A percentile compares a stretch with the other conserved stretches of the same genome.
Evolutionary conservation across 2,329 filamentous ascomycete species (phyloP).

Genomic region (Talaromyces rugulosus): DNA sequence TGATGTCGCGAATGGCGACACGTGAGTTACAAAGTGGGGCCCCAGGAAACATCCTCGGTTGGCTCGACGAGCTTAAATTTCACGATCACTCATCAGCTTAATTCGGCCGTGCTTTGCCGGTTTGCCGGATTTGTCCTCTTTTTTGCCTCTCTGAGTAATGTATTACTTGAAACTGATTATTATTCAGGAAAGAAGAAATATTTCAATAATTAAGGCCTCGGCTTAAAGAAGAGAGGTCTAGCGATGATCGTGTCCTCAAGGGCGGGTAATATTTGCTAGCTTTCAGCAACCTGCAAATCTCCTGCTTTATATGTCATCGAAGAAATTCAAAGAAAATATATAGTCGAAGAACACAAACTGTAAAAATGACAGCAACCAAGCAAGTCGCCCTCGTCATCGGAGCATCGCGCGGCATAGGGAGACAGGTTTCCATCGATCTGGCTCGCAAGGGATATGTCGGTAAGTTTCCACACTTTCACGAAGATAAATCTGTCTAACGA

Average conservation of each 20-base stretch:
- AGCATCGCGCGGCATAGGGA: conserved; percentile 74
- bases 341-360: neutral
- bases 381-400: conserved; percentile 67
- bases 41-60: neutral
- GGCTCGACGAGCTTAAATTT: neutral
- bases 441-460: conserved; percentile 67
- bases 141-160: neutral
- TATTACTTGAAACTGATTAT: neutral
- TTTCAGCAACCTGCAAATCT: neutral
- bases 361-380: conserved; percentile 8
- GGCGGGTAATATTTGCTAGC: neutral
- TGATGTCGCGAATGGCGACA: neutral
- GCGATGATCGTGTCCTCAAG: neutral
- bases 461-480: conserved; percentile 31
- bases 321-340: neutral
- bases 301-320: neutral
- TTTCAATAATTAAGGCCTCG: neutral
- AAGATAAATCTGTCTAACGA: neutral
- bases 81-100: neutral
- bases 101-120: neutral
- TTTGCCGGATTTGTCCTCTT: neutral
- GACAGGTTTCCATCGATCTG: conserved; percentile 74
- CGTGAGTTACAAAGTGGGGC: neutral
- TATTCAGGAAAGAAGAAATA: neutral
- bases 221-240: neutral